Evolutionary conservation across 2,329 filamentous ascomycete species (phyloP), one percentile per base, ranked within the genome.

Genomic region (Cercospora sojina): DNA sequence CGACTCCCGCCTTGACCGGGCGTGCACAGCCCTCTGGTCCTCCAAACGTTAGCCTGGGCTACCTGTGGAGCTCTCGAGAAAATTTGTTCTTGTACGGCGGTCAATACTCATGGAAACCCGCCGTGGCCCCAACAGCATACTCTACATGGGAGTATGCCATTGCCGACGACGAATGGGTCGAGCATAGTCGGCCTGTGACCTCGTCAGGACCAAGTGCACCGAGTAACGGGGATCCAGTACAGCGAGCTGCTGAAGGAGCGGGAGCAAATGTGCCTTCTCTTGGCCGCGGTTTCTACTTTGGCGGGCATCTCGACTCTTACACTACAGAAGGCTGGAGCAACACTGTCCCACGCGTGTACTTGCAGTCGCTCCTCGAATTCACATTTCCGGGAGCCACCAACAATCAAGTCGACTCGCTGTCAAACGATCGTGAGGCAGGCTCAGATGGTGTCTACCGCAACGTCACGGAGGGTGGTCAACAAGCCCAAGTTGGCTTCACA

Each of bases 211-310:
- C 87, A 51, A 85, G 86, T 72, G 88, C 90, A 0, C 85, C 86
- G 23, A 79, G 79, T 0, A 85, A 81, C 9, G 83, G 83, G 20
- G 78, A 84, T 20, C 78, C 84, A 0, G 83, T 93, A 2, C 88
- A 92, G 74, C 83, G 90, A 55, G 85, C 90, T 2, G 90, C 90
- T 1, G 91, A 93, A 75, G 91, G 91, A 6, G 89, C 91, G 10
- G 90, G 90, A 0, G 78, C 91, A 13, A 90, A 87, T 29, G 87
- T 93, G 0, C 86, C 89, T 0, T 86, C 88, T 62, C 79, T 92
- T 0, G 90, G 90, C 0, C 79, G 89, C 56, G 91, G 89, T 32
- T 93, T 88, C 83, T 93, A 92, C 76, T 93, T 93, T 77, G 91
- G 90, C 27, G 91, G 91, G 0, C 91, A 93, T 77, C 80, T 91